Percentiles rank a stretch among this genome's conserved stretches.
These are phyloP conservation scores for Magnaporthiopsis rhizophila DNA, from an alignment of 2,329 filamentous ascomycete species.

Conservation along the genomic window DNA sequence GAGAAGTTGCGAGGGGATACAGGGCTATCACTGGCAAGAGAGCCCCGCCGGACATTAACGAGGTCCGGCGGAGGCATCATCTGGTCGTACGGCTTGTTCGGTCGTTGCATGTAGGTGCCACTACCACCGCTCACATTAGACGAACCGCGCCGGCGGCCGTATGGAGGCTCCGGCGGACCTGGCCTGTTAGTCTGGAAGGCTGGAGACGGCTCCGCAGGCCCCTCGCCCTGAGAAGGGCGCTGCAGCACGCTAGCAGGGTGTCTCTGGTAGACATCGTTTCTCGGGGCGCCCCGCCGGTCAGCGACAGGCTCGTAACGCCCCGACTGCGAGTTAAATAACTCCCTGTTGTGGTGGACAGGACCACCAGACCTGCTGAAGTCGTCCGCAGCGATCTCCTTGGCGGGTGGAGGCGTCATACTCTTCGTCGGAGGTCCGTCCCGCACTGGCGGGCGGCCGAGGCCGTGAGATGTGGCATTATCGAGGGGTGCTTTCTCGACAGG, in stretches of 20 bases:
- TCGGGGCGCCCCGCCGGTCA: conserved; percentile 64
- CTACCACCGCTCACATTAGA: conserved; percentile 89
- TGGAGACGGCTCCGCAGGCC: conserved; percentile 65
- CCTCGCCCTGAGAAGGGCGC: conserved; percentile 55
- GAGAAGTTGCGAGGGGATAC: conserved; percentile 37
- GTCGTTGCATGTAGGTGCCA: conserved; percentile 56
- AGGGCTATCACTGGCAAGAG: conserved; percentile 43
- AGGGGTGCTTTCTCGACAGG: conserved; percentile 76
- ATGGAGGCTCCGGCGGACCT: conserved; percentile 56
- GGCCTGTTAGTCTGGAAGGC: conserved; percentile 76
- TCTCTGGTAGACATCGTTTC: conserved; percentile 58
- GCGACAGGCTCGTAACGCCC: conserved; percentile 84
- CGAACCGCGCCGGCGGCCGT: conserved; percentile 72
- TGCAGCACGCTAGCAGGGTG: conserved; percentile 70
- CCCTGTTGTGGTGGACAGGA: conserved; percentile 52
- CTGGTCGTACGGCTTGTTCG: conserved; percentile 35
- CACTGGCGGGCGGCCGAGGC: conserved; percentile 32
- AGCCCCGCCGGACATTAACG: conserved; percentile 36
- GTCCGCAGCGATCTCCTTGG: conserved; percentile 86
- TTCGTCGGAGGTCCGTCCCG: conserved; percentile 31
- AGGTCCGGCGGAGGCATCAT: conserved; percentile 34
- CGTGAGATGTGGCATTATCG: conserved; percentile 36
- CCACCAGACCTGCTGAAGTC: conserved; percentile 78
- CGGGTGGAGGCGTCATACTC: conserved; percentile 41
- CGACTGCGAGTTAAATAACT: conserved; percentile 92